Conservation (phyloP, 768 basidiomycete species). For the Rubroboletus satanas region DNA sequence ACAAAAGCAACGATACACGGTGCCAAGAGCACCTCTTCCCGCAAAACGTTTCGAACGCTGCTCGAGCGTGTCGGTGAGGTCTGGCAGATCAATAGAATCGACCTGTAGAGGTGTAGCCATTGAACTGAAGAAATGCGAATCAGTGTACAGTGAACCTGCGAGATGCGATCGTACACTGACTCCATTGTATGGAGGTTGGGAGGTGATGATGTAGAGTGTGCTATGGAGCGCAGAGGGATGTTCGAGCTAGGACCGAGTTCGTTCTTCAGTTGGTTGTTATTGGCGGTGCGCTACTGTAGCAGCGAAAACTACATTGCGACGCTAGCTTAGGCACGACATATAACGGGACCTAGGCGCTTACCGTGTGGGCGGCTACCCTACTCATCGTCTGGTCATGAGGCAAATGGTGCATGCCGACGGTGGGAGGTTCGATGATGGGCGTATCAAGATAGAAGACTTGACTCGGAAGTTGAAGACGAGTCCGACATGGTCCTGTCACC, state of each 20-base stretch:
- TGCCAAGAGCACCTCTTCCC: neutral
- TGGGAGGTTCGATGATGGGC: neutral
- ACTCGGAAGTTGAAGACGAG: neutral
- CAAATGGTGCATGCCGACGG: neutral
- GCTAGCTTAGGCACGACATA: neutral
- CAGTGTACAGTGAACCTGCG: neutral
- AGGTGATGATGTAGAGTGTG: neutral
- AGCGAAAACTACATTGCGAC: neutral
- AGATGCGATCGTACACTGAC: neutral
- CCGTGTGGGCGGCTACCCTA: neutral
- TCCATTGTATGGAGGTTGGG: neutral
- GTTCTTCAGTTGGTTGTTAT: neutral
- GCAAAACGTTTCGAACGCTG: neutral
- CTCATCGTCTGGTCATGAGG: neutral
- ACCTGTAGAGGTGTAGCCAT: neutral
- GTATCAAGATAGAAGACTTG: neutral
- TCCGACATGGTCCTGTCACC: no score
- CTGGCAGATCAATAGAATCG: neutral
- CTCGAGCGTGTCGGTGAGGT: constrained; percentile 2
- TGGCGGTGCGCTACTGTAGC: neutral
- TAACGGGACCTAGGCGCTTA: neutral
- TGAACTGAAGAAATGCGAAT: neutral
- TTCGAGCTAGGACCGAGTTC: neutral
- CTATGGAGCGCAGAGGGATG: neutral
- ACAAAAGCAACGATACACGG: neutral